A percentile compares a stretch with the other conserved stretches of the same genome.
These are phyloP conservation scores for Maudiozyma pseudohumilis DNA, from an alignment of 805 yeast genomes.

Conservation along the genomic window DNA sequence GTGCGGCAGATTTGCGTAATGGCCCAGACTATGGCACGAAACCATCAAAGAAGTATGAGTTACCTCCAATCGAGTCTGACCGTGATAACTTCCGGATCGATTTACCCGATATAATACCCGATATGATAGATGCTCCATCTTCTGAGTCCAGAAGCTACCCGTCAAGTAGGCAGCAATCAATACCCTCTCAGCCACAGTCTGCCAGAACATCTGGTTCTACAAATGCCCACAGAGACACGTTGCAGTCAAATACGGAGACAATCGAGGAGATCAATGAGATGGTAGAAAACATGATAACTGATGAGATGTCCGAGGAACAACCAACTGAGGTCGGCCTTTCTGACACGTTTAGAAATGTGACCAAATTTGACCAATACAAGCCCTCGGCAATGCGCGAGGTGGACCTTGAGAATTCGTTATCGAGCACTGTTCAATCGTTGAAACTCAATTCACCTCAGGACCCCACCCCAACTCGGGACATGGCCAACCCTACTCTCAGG, in stretches of 20 bases:
- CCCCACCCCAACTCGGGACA: slow-evolving; percentile 1
- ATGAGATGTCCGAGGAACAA: slow-evolving; percentile 3
- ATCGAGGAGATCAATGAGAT: slow-evolving; percentile 28
- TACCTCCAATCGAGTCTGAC: slow-evolving; percentile 20
- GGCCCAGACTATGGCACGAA: slow-evolving; percentile 2
- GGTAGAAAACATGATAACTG: slow-evolving; percentile 28
- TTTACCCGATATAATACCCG: slow-evolving; percentile 9
- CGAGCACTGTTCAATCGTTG: slow-evolving; percentile 12
- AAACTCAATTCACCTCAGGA: slow-evolving; percentile 5
- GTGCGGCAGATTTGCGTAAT: no score
- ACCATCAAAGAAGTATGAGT: slow-evolving; percentile 15
- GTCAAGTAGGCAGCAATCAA: background rate
- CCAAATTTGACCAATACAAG: slow-evolving; percentile 24
- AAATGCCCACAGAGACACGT: slow-evolving; percentile 4
- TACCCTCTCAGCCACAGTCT: background rate
- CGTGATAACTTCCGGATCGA: slow-evolving; percentile 15
- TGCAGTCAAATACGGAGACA: slow-evolving; percentile 11
- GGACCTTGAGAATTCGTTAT: slow-evolving; percentile 8
- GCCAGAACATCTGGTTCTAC: slow-evolving; percentile 3
- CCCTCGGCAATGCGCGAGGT: slow-evolving; percentile 17
- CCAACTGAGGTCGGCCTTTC: slow-evolving; percentile 2
- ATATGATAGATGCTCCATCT: background rate
- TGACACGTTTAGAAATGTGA: slow-evolving; percentile 21
- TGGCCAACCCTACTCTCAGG: no score
- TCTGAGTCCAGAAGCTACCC: background rate